Conservation (phyloP, 805 yeast genomes). For the Yueomyces sinensis region DNA sequence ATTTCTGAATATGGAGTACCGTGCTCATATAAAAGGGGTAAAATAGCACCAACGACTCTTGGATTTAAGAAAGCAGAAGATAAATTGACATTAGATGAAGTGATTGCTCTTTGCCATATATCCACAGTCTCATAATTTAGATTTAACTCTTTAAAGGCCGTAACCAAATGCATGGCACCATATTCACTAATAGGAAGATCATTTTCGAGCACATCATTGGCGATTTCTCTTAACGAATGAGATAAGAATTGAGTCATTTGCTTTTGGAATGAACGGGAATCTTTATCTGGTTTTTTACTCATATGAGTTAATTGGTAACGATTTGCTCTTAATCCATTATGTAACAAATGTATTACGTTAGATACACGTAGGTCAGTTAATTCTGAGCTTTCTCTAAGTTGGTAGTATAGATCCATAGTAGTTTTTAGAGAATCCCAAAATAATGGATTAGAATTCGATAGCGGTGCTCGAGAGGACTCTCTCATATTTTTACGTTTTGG, state of each 20-base stretch:
- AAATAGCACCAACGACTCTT: constrained; percentile 52
- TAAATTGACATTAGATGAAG: constrained; percentile 10
- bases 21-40: constrained; percentile 51
- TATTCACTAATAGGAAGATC: constrained; percentile 33
- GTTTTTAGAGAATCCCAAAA: constrained; percentile 41
- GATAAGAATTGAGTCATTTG: constrained; percentile 39
- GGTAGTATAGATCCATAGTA: constrained; percentile 38
- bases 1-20: constrained; percentile 53
- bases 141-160: constrained; percentile 47
- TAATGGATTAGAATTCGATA: constrained; percentile 30
- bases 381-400: constrained; percentile 29
- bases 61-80: constrained; percentile 40
- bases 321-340: constrained; percentile 43
- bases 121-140: constrained; percentile 50
- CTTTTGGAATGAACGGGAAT: constrained; percentile 41
- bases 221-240: constrained; percentile 37
- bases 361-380: constrained; percentile 34
- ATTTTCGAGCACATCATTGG: constrained; percentile 35
- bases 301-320: constrained; percentile 40
- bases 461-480: constrained; percentile 22
- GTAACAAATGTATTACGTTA: constrained; percentile 36
- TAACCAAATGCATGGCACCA: constrained; percentile 44
- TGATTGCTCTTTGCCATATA: constrained; percentile 47
- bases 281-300: constrained; percentile 47
- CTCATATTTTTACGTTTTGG: constrained; percentile 22